Conservation (phyloP, 495 filamentous ascomycete species). For the Xanthoparmelia taractica region DNA sequence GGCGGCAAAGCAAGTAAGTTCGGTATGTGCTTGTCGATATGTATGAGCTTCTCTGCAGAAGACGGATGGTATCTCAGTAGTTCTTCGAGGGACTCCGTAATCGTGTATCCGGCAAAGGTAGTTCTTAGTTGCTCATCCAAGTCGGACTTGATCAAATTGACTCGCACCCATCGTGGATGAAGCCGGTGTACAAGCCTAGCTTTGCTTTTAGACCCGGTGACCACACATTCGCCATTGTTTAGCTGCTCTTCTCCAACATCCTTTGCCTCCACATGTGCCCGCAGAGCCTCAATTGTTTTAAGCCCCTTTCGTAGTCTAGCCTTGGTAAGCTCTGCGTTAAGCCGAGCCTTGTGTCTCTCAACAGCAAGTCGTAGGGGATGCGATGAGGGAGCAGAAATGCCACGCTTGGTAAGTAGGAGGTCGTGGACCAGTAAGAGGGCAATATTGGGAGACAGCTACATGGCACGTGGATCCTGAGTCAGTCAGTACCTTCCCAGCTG, state of each 20-base stretch:
- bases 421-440: conserved; percentile 82
- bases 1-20: conserved; percentile 74
- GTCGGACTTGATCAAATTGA: conserved; percentile 70
- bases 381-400: conserved; percentile 65
- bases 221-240: conserved; percentile 14
- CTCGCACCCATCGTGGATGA: conserved; percentile 80
- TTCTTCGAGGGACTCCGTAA: conserved; percentile 40
- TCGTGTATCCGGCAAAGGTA: conserved; percentile 55
- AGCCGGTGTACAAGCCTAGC: not conserved
- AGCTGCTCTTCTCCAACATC: conserved; percentile 21
- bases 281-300: conserved; percentile 54
- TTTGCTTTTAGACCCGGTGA: not conserved
- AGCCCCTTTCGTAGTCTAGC: conserved; percentile 64
- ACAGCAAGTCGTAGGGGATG: conserved; percentile 71
- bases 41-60: conserved; percentile 33
- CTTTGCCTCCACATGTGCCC: conserved; percentile 46
- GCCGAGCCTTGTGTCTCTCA: conserved; percentile 69
- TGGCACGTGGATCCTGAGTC: conserved; percentile 30
- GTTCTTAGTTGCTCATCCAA: conserved; percentile 59
- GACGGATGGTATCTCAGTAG: conserved; percentile 27
- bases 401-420: conserved; percentile 67
- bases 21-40: conserved; percentile 70
- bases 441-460: conserved; percentile 70
- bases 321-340: conserved; percentile 74
- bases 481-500: conserved; percentile 32